Evolutionary conservation across 495 filamentous ascomycete species (phyloP).

Genomic region (Aspergillus taichungensis): DNA sequence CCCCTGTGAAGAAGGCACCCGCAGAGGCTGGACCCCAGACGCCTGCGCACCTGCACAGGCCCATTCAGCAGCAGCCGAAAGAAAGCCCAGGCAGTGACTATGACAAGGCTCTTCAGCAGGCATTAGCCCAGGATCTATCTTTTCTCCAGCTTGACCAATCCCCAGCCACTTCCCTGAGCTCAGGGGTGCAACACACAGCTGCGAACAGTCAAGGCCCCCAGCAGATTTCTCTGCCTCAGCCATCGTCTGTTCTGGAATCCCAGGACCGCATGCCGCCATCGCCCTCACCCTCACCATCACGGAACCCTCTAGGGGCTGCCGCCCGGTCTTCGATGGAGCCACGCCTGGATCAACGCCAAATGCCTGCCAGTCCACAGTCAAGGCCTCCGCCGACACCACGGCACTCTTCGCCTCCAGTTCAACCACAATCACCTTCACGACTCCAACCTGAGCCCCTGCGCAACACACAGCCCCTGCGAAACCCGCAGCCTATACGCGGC

Average conservation of each 20-base stretch:
- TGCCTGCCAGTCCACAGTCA: no score
- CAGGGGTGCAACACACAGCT: conserved; percentile 12
- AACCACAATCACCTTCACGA: conserved; percentile 23
- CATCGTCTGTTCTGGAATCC: conserved; percentile 48
- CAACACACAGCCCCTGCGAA: conserved; percentile 8
- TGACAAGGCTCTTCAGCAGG: conserved; percentile 49
- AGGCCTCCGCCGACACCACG: no score
- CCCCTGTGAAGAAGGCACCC: conserved; percentile 24
- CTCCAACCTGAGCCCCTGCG: conserved; percentile 18
- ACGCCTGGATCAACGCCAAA: neutral
- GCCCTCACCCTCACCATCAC: conserved; percentile 26
- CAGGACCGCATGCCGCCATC: conserved; percentile 25
- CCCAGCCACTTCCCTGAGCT: conserved; percentile 8
- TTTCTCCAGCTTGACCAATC: conserved; percentile 31
- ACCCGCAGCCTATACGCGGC: conserved; percentile 2
- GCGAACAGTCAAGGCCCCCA: conserved; percentile 21
- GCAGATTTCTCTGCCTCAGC: conserved; percentile 7
- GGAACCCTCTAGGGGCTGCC: conserved; percentile 22
- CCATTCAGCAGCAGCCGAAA: conserved; percentile 19
- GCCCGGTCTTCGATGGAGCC: conserved; percentile 1
- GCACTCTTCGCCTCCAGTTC: neutral
- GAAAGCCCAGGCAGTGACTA: conserved; percentile 42
- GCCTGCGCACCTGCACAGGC: conserved; percentile 32
- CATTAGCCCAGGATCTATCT: conserved; percentile 51
- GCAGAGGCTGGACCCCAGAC: conserved; percentile 36